These are phyloP conservation scores for Paradendryphiella salina DNA, from an alignment of 2,329 filamentous ascomycete species.

Conservation along the genomic window DNA sequence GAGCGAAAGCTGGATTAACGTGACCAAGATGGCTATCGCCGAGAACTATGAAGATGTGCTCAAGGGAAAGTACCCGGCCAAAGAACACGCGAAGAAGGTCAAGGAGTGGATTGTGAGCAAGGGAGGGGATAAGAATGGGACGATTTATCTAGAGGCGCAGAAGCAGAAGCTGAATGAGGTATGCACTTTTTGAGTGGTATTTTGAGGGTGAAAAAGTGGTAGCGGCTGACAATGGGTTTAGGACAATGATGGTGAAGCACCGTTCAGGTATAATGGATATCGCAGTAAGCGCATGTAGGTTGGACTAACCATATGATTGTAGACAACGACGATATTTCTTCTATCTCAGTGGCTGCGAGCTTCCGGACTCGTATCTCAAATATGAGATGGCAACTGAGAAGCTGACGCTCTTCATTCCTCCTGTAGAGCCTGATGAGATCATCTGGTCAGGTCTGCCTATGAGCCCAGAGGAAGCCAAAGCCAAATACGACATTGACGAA, in stretches of 20 bases:
- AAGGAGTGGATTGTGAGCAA: conserved; percentile 72
- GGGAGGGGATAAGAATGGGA: conserved; percentile 66
- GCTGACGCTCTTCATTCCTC: conserved; percentile 87
- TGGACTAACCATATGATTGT: not conserved
- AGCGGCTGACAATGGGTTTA: conserved; percentile 15
- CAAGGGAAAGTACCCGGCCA: conserved; percentile 73
- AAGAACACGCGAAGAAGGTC: conserved; percentile 83
- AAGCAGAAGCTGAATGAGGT: conserved; percentile 76
- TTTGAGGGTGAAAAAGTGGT: too few relatives aligned
- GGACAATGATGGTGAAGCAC: conserved; percentile 82
- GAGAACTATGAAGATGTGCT: conserved; percentile 49
- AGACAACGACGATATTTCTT: conserved; percentile 92
- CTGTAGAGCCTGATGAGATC: conserved; percentile 82
- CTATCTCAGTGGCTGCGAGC: conserved; percentile 84
- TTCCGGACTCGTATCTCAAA: conserved; percentile 77
- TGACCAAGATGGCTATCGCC: conserved; percentile 35
- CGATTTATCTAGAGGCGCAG: conserved; percentile 87
- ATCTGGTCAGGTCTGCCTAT: conserved; percentile 92
- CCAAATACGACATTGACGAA: conserved; percentile 67
- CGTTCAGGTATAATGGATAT: conserved; percentile 67
- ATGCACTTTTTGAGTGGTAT: not conserved
- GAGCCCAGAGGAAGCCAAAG: conserved; percentile 71
- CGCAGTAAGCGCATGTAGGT: not conserved
- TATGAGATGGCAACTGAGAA: conserved; percentile 76
- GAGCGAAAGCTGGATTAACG: conserved; percentile 14